Evolutionary conservation across 192 early-diverging fungal genomes (phyloP), one percentile per base, ranked within the genome.

Genomic region (Coemansia sp.): DNA sequence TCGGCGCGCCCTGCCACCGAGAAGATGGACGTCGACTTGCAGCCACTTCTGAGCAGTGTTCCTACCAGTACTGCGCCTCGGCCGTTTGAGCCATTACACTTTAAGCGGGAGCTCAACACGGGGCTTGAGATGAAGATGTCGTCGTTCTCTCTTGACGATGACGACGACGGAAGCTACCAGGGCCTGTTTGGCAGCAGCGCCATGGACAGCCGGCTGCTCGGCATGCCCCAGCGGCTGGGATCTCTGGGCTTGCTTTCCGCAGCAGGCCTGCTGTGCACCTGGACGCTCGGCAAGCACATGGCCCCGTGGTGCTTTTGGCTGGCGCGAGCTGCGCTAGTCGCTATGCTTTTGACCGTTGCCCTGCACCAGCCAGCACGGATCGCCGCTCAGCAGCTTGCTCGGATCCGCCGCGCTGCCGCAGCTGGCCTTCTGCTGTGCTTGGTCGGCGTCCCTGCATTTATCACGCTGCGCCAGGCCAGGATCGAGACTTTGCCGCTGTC

Each of bases 91-190:
- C 37, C 78, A 0, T 57, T 54, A 24, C 62, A 19, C 14, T 81
- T 81, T 35, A 49, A 59, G 24, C 68, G 60, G 1, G 47, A 59
- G 3, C 11, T 46, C 2, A 45, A 59, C 6, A 81, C 78, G 14
- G 78, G 78, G 10, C 56, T 81, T 54, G 78, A 81, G 54, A 39
- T 65, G 20, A 71, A 71, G 25, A 71, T 81, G 65, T 69, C 68
- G n/a, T 57, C 73, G 14, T 81, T 81, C 27, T 69, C 78, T 12
- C 20, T 81, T 6, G 72, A 74, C 7, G 70, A 66, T 27, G 63
- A 45, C 19, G 77, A 69, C 35, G 68, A 67, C 32, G 77, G 68
- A 14, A 74, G 72, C 59, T 70, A 79, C 64, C 77, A 79, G 68
- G 77, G 77, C 1, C 46, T 70, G 37, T 67, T 79, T 49, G 68